Conservation (phyloP, 768 basidiomycete genomes). For the Pholiota molesta region DNA sequence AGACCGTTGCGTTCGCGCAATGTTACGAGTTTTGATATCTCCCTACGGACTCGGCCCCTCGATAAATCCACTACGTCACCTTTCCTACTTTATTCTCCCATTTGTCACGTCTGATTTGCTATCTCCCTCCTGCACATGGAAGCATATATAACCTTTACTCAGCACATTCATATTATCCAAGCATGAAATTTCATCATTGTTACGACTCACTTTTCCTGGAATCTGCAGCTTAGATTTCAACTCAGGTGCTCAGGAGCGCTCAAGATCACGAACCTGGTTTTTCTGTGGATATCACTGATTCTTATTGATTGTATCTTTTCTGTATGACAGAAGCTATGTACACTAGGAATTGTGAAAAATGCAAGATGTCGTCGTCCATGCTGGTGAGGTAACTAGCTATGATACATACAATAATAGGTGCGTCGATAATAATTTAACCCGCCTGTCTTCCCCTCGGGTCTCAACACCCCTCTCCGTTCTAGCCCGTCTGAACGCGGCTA, state of each 20-base stretch:
- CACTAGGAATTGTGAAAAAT: constrained; percentile 8
- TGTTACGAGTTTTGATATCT: constrained; percentile 7
- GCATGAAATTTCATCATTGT: constrained; percentile 3
- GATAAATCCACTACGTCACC: constrained; percentile 14
- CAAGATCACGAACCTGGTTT: not conserved
- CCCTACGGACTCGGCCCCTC: constrained; percentile 10
- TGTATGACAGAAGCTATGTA: constrained; percentile 8
- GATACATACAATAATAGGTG: constrained; percentile 24
- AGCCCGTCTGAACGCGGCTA: not conserved
- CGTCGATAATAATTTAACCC: constrained; percentile 19
- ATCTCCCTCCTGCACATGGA: constrained; percentile 7
- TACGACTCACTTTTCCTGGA: not conserved
- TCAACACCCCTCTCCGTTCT: not conserved
- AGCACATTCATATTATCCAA: constrained; percentile 4
- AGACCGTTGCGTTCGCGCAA: constrained; percentile 17
- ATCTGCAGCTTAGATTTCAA: not conserved
- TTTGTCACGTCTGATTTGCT: not conserved
- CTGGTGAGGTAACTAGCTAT: constrained; percentile 21
- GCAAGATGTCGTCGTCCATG: constrained; percentile 14
- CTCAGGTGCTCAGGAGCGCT: not conserved
- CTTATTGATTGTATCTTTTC: constrained; percentile 4
- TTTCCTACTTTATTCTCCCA: constrained; percentile 12
- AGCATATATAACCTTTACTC: constrained; percentile 8
- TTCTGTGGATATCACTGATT: not conserved
- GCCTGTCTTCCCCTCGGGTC: not conserved